phyloP scores from a whole-genome alignment of 257 asterid genomes.

The Solanum ossicruentum region DNA sequence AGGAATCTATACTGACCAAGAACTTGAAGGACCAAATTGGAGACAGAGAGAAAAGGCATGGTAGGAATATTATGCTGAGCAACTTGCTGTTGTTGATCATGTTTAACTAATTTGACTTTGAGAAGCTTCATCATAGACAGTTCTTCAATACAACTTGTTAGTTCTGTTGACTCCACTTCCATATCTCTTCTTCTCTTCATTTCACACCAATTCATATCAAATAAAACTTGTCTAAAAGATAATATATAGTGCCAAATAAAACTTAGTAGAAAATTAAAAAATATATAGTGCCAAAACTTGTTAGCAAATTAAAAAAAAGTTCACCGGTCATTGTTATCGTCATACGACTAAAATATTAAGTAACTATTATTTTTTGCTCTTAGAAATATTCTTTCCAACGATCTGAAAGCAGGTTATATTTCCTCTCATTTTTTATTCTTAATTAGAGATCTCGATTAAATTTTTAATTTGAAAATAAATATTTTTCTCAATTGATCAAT shows the following conservation, averaged over 20 bases:
- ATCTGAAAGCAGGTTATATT: not conserved
- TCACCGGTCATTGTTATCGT: not conserved
- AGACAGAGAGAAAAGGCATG: conserved; percentile 68
- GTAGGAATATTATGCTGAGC: conserved; percentile 23
- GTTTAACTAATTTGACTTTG: conserved; percentile 14
- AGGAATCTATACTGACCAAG: conserved; percentile 36
- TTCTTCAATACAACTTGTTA: conserved; percentile 63
- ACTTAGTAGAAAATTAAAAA: not conserved
- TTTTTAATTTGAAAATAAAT: too few relatives aligned
- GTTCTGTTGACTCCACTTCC: conserved; percentile 42
- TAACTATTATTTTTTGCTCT: not conserved
- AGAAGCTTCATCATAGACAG: conserved; percentile 21
- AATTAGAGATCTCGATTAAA: too few relatives aligned
- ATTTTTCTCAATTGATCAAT: too few relatives aligned
- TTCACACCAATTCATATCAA: not conserved
- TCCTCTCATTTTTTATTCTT: too few relatives aligned
- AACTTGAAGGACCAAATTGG: conserved; percentile 57
- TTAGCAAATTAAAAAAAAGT: not conserved
- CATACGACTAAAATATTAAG: not conserved
- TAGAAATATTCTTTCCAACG: not conserved
- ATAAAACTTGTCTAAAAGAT: not conserved
- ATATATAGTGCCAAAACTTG: not conserved
- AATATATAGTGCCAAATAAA: not conserved
- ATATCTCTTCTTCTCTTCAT: conserved; percentile 71
- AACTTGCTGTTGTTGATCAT: not conserved